phyloP scores from a whole-genome alignment of 1,284 basidiomycete species.

The Pisolithus thermaeus region DNA sequence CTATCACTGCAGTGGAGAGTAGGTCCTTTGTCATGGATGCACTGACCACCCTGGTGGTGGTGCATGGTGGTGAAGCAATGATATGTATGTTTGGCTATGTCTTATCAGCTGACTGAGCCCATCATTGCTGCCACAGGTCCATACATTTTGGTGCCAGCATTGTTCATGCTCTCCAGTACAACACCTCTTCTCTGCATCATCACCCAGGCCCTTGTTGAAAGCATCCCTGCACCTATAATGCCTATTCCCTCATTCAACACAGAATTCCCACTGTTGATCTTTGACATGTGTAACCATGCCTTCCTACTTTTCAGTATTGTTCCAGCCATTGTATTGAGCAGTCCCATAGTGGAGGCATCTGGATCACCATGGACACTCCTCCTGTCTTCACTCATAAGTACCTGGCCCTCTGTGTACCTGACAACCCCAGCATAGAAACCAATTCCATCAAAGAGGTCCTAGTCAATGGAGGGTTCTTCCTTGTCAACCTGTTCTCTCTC shows the following conservation, averaged over 20 bases:
- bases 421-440: no score
- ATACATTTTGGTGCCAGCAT: constrained; percentile 55
- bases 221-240: constrained; percentile 41
- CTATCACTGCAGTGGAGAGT: constrained; percentile 34
- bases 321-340: constrained; percentile 53
- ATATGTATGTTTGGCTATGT: constrained; percentile 35
- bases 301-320: constrained; percentile 67
- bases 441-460: constrained; percentile 38
- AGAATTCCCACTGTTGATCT: constrained; percentile 57
- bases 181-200: constrained; percentile 50
- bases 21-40: constrained; percentile 54
- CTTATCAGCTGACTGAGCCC: neutral
- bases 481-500: constrained; percentile 63
- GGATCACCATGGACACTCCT: constrained; percentile 68
- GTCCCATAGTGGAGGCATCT: constrained; percentile 43
- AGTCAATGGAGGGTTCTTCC: constrained; percentile 70
- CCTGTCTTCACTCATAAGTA: constrained; percentile 56
- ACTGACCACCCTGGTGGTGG: constrained; percentile 54
- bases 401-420: neutral
- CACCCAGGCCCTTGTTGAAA: constrained; percentile 53
- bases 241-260: constrained; percentile 45
- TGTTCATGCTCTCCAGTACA: constrained; percentile 63
- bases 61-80: constrained; percentile 69
- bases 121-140: constrained; percentile 40
- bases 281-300: constrained; percentile 67